These are phyloP conservation scores for Hyphopichia khmerensis DNA, from an alignment of 1,139 yeast genomes.

Conservation along the genomic window DNA sequence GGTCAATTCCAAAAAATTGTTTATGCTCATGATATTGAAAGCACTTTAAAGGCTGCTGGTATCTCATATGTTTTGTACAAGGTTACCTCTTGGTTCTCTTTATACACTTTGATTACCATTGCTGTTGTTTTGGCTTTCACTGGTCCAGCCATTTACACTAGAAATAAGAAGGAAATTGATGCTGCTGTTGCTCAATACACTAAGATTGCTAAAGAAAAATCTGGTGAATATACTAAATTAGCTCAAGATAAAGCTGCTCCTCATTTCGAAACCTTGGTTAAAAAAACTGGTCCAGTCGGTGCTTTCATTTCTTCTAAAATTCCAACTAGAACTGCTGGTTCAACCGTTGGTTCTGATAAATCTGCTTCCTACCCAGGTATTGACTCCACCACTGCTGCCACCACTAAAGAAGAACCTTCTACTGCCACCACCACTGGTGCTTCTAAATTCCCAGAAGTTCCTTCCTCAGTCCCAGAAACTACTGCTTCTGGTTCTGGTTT, in stretches of 20 bases:
- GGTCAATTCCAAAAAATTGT: constrained; percentile 55
- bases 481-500: constrained; percentile 22
- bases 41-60: constrained; percentile 74
- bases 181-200: constrained; percentile 61
- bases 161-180: constrained; percentile 80
- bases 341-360: constrained; percentile 57
- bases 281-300: constrained; percentile 66
- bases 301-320: constrained; percentile 55
- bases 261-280: constrained; percentile 42
- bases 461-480: constrained; percentile 16
- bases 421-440: constrained; percentile 32
- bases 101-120: constrained; percentile 63
- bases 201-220: constrained; percentile 55
- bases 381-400: constrained; percentile 14
- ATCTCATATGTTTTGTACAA: constrained; percentile 63
- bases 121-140: constrained; percentile 67
- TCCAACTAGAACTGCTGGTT: constrained; percentile 72
- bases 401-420: constrained; percentile 6
- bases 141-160: constrained; percentile 70
- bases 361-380: constrained; percentile 28
- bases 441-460: constrained; percentile 50
- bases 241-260: constrained; percentile 59
- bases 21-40: constrained; percentile 65
- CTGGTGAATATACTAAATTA: constrained; percentile 46
- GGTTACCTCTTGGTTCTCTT: constrained; percentile 73